phyloP scores from a whole-genome alignment of 2,329 filamentous ascomycete species.

The Bipolaris gigantea region DNA sequence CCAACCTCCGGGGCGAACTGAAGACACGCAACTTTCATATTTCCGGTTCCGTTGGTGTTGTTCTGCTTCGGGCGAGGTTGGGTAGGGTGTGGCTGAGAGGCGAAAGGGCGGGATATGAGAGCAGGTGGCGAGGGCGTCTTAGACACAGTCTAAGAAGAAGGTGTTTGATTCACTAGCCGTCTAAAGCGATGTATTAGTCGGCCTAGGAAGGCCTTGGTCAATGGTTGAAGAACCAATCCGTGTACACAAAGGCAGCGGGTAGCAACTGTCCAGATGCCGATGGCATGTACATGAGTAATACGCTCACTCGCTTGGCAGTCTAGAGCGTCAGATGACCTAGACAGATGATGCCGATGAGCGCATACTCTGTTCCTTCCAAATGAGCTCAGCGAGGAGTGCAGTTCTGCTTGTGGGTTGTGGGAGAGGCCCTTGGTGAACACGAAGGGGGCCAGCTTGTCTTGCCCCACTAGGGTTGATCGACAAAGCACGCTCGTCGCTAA shows the following conservation, averaged over 20 bases:
- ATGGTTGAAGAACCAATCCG: background rate
- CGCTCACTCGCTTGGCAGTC: slow-evolving; percentile 1
- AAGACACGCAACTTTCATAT: slow-evolving; percentile 69
- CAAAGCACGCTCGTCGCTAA: background rate
- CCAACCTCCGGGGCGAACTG: slow-evolving; percentile 74
- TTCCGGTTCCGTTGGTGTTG: background rate
- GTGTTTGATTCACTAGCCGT: background rate
- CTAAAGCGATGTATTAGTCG: background rate
- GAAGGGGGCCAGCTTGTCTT: background rate
- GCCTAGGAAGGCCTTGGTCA: background rate
- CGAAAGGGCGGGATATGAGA: background rate
- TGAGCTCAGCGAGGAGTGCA: background rate
- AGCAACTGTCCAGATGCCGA: slow-evolving; percentile 1
- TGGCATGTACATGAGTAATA: background rate
- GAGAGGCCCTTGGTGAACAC: background rate
- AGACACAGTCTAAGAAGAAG: background rate
- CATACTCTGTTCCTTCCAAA: background rate
- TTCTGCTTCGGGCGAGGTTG: background rate
- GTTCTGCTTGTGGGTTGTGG: slow-evolving; percentile 2
- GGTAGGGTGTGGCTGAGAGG: background rate
- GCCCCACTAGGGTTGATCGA: slow-evolving; percentile 13
- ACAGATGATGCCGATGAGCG: background rate
- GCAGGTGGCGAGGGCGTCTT: background rate
- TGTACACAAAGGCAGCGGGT: background rate
- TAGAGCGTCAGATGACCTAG: background rate